Base-by-base conservation (phyloP, 257 asterid genomes). In the Handroanthus guayacan region DNA sequence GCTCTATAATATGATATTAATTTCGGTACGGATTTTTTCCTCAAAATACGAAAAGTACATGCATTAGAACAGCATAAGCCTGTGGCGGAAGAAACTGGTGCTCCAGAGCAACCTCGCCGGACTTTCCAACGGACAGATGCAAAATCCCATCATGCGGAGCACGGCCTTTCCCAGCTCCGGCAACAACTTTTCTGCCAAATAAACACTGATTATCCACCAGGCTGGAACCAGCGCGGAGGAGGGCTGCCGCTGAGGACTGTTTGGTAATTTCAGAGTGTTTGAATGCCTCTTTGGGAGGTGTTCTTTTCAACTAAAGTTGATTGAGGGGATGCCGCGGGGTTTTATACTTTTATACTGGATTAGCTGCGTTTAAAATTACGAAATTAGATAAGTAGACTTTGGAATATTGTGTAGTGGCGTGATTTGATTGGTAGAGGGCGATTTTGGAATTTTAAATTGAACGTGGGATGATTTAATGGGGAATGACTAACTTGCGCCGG, bases 81-180 rank as follows among this genome's bases (percentile, higher is more conserved):
- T 89, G 77, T 89, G 94, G 86, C 94, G 94, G 79, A 89, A 89
- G 85, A 89, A 89, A 60, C 94, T 89, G 62, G 92, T 89, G 68
- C 87, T 87, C 94, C 94, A 89, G 20, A 89, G 82, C 65, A 89
- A 81, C 85, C 92, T 85, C 54, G 94, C 89, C 85, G 92, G 90
- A 43, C 84, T 77, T 34, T 89, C 88, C 90, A 89, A 73, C 62
- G 89, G 92, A 61, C 89, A 89, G 20, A 85, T 69, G 70, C 89
- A 82, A 86, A 85, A 89, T 76, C 92, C 90, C 92, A 87, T 89
- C 94, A 87, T 72, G 78, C 84, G 71, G 62, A 65, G 48, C 48
- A 61, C 75, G 13, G 78, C 79, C 62, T 77, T 64, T 61, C 88
- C 86, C 82, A 87, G 89, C 80, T 83, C 85, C 76, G 75, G 72